Percentiles rank a stretch among this genome's conserved stretches.
Evolutionary conservation across 2,329 filamentous ascomycete genomes (phyloP).

Genomic region (Fusarium sambucinum): DNA sequence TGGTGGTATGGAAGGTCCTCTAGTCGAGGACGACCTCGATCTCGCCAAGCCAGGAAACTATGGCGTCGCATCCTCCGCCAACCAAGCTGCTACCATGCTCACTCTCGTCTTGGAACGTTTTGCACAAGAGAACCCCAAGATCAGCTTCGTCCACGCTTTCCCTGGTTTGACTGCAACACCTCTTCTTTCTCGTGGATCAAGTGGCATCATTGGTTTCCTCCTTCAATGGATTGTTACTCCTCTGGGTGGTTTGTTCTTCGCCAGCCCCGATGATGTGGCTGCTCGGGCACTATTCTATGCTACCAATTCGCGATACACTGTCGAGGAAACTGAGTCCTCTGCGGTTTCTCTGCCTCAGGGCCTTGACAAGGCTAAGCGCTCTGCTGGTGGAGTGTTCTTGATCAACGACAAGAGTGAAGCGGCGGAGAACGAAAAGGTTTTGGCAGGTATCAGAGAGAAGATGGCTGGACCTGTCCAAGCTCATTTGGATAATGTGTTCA

Average conservation of each 20-base stretch:
- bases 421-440: slow-evolving; percentile 32
- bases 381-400: slow-evolving; percentile 27
- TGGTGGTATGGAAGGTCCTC: slow-evolving; percentile 61
- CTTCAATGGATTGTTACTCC: slow-evolving; percentile 36
- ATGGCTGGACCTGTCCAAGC: background rate
- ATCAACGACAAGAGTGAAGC: slow-evolving; percentile 32
- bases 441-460: slow-evolving; percentile 13
- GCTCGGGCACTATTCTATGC: slow-evolving; percentile 39
- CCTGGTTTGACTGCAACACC: slow-evolving; percentile 49
- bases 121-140: slow-evolving; percentile 56
- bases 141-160: slow-evolving; percentile 54
- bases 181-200: slow-evolving; percentile 36
- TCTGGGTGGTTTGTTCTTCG: slow-evolving; percentile 16
- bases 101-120: slow-evolving; percentile 63
- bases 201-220: slow-evolving; percentile 28
- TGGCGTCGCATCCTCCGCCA: slow-evolving; percentile 54
- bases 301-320: slow-evolving; percentile 42
- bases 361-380: background rate
- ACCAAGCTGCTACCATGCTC: slow-evolving; percentile 62
- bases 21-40: slow-evolving; percentile 61
- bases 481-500: slow-evolving; percentile 14
- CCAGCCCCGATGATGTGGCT: slow-evolving; percentile 39
- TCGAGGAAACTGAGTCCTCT: background rate
- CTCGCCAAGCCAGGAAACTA: slow-evolving; percentile 53
- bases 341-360: slow-evolving; percentile 9